These are phyloP conservation scores for Pontederia crassipes DNA, from an alignment of 176 grass and related monocot genomes.

Conservation along the genomic window DNA sequence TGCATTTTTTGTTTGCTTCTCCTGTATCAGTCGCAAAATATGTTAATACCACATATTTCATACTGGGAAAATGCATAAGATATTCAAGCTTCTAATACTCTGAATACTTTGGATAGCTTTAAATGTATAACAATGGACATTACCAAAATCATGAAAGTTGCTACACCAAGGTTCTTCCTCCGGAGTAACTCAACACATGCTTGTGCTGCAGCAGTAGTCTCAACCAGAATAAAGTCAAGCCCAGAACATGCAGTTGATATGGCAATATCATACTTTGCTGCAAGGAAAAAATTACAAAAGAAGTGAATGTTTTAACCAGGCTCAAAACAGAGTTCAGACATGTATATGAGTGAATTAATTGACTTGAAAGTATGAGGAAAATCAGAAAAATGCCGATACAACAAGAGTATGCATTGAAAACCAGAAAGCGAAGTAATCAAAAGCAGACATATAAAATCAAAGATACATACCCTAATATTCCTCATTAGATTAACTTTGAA, in stretches of 20 bases:
- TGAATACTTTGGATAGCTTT: background rate
- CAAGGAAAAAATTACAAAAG: constrained; percentile 13
- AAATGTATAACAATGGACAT: background rate
- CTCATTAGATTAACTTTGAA: too few relatives aligned
- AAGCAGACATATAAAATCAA: too few relatives aligned
- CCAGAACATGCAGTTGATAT: constrained; percentile 71
- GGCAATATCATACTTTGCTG: constrained; percentile 94
- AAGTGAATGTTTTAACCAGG: background rate
- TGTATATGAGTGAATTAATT: too few relatives aligned
- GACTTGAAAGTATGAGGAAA: too few relatives aligned
- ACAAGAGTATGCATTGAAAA: too few relatives aligned
- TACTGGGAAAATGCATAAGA: background rate
- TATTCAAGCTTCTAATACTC: background rate
- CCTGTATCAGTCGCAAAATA: constrained; percentile 33
- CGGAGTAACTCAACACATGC: constrained; percentile 86
- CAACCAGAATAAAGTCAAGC: constrained; percentile 83
- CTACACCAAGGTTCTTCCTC: constrained; percentile 66
- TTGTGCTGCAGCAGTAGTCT: constrained; percentile 85
- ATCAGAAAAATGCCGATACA: too few relatives aligned
- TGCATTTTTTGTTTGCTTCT: constrained; percentile 67
- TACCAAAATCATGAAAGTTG: constrained; percentile 97
- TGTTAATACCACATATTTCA: background rate
- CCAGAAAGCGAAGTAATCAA: too few relatives aligned
- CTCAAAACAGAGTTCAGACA: background rate
- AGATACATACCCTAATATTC: too few relatives aligned